Conservation (phyloP, 352 stramenopile genomes). For the Globisporangium radiosum region DNA sequence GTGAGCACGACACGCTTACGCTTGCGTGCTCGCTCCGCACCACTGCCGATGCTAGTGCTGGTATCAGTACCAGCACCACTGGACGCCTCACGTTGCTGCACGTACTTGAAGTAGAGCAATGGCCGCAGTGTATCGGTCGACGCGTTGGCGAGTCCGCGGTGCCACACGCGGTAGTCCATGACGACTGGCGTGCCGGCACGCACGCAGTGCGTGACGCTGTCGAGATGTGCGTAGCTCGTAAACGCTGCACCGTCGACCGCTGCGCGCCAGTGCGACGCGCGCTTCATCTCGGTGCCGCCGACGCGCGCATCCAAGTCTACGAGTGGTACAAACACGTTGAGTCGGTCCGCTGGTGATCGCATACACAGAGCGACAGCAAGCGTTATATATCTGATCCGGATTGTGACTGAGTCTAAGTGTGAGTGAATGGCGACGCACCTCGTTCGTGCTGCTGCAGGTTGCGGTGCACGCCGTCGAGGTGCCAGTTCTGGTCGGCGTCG, state of each 20-base stretch:
- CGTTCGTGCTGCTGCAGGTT: constrained; percentile 40
- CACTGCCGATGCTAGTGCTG: background rate
- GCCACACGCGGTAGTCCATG: constrained; percentile 82
- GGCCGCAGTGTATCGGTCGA: constrained; percentile 30
- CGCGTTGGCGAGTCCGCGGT: constrained; percentile 52
- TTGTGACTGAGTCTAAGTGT: too few relatives aligned
- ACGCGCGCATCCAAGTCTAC: constrained; percentile 35
- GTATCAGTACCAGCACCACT: background rate
- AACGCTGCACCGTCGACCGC: constrained; percentile 33
- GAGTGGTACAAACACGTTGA: constrained; percentile 75
- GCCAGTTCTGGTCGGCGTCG: constrained; percentile 70
- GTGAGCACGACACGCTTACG: constrained; percentile 6
- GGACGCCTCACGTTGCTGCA: constrained; percentile 6
- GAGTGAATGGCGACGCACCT: constrained; percentile 18
- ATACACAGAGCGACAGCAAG: background rate
- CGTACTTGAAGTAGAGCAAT: constrained; percentile 74
- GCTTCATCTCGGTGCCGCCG: constrained; percentile 72
- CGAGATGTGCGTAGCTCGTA: constrained; percentile 37
- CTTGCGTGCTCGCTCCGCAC: background rate
- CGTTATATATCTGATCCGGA: background rate
- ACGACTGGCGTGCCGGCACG: constrained; percentile 45
- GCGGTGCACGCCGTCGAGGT: constrained; percentile 69
- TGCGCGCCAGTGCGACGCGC: constrained; percentile 39
- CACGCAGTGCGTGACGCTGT: constrained; percentile 48
- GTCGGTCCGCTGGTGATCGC: constrained; percentile 35